Conservation (phyloP, 371 early-diverging fungal species). For the Mucor piriformis region DNA sequence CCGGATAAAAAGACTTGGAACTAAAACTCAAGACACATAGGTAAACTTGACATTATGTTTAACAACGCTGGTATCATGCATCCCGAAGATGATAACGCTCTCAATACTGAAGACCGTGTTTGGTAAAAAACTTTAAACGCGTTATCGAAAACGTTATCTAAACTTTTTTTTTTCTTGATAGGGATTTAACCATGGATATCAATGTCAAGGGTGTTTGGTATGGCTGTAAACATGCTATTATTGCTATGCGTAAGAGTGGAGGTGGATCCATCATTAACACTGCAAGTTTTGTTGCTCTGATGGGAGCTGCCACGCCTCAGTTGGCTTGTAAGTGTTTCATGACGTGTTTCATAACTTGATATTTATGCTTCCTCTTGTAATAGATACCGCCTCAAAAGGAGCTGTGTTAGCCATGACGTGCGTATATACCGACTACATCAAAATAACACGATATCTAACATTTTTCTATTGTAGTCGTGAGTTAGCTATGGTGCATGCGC, state of each 20-base stretch:
- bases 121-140: slow-evolving; percentile 60
- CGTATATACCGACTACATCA: no score
- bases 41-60: slow-evolving; percentile 81
- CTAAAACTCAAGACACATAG: slow-evolving; percentile 32
- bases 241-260: slow-evolving; percentile 74
- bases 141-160: neutral
- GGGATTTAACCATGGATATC: slow-evolving; percentile 78
- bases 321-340: slow-evolving; percentile 68
- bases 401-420: slow-evolving; percentile 88
- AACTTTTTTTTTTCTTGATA: slow-evolving; percentile 16
- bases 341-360: neutral
- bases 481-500: slow-evolving; percentile 85
- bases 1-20: no score
- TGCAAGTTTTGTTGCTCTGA: slow-evolving; percentile 80
- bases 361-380: neutral
- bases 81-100: slow-evolving; percentile 81
- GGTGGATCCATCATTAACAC: slow-evolving; percentile 89
- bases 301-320: slow-evolving; percentile 91
- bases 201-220: slow-evolving; percentile 94
- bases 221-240: slow-evolving; percentile 84
- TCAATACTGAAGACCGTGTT: slow-evolving; percentile 75
- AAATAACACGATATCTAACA: no score
- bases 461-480: slow-evolving; percentile 60
- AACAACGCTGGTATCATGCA: slow-evolving; percentile 95
- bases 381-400: slow-evolving; percentile 89